Evolutionary conservation across 805 yeast species (phyloP).

Genomic region (Wickerhamiella sergipiensis): DNA sequence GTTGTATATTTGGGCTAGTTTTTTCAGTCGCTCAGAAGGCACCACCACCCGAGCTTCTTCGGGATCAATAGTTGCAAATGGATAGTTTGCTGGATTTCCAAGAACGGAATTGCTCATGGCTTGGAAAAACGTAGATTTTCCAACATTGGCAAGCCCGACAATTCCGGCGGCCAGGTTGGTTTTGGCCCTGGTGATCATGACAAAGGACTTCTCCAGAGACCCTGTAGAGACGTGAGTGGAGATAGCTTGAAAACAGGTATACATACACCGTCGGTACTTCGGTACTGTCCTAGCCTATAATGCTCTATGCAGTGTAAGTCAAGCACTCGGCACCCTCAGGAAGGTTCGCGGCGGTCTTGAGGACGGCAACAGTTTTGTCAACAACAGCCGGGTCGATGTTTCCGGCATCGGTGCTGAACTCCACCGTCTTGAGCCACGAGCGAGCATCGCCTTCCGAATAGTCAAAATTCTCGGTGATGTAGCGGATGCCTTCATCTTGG

Average conservation of each 20-base stretch:
- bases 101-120: slow-evolving; percentile 47
- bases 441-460: slow-evolving; percentile 65
- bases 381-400: slow-evolving; percentile 39
- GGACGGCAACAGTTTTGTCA: slow-evolving; percentile 40
- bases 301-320: slow-evolving; percentile 7
- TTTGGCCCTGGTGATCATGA: slow-evolving; percentile 8
- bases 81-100: slow-evolving; percentile 57
- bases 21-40: slow-evolving; percentile 37
- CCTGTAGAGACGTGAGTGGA: too few species aligned
- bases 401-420: slow-evolving; percentile 37
- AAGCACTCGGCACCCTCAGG: slow-evolving; percentile 15
- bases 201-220: too few species aligned
- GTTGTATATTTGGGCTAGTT: slow-evolving; percentile 33
- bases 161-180: slow-evolving; percentile 30
- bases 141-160: slow-evolving; percentile 54
- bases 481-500: slow-evolving; percentile 49
- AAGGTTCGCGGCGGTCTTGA: slow-evolving; percentile 51
- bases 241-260: too few species aligned
- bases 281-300: too few species aligned
- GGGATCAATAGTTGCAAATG: slow-evolving; percentile 67
- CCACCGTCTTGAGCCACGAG: slow-evolving; percentile 71
- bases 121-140: slow-evolving; percentile 45
- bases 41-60: slow-evolving; percentile 47
- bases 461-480: slow-evolving; percentile 55
- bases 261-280: too few species aligned